Conservation (phyloP, 805 yeast genomes). For the Yamadazyma akitaensis region DNA sequence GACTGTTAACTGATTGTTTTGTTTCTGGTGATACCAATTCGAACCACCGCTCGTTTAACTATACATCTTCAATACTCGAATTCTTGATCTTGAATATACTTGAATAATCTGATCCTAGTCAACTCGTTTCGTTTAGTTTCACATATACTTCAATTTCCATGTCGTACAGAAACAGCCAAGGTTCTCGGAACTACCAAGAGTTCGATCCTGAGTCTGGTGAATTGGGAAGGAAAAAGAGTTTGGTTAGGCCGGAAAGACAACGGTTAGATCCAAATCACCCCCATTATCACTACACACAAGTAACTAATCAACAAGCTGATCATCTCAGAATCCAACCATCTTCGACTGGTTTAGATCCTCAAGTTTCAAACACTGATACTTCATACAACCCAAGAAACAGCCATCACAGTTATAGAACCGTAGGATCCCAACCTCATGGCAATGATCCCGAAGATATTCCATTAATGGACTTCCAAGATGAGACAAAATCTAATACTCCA, state of each 20-base stretch:
- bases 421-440: background rate
- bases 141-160: constrained; percentile 10
- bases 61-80: background rate
- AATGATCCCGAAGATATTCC: constrained; percentile 39
- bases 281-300: constrained; percentile 72
- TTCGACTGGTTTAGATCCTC: constrained; percentile 51
- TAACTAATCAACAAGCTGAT: constrained; percentile 61
- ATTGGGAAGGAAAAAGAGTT: constrained; percentile 56
- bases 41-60: background rate
- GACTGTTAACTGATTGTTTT: background rate
- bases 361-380: constrained; percentile 13
- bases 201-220: constrained; percentile 43
- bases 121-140: background rate
- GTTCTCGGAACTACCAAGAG: constrained; percentile 27
- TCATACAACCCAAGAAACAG: constrained; percentile 11
- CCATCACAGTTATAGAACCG: constrained; percentile 11
- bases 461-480: constrained; percentile 34
- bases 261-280: constrained; percentile 65
- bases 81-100: too few species aligned
- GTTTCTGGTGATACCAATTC: background rate
- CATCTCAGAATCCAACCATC: constrained; percentile 61
- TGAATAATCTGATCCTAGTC: background rate
- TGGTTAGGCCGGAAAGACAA: constrained; percentile 84
- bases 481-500: constrained; percentile 5
- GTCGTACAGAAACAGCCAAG: constrained; percentile 29